Evolutionary conservation across 192 early-diverging fungal species (phyloP), one percentile per base, ranked within the genome.

Genomic region (Linnemannia hyalina): DNA sequence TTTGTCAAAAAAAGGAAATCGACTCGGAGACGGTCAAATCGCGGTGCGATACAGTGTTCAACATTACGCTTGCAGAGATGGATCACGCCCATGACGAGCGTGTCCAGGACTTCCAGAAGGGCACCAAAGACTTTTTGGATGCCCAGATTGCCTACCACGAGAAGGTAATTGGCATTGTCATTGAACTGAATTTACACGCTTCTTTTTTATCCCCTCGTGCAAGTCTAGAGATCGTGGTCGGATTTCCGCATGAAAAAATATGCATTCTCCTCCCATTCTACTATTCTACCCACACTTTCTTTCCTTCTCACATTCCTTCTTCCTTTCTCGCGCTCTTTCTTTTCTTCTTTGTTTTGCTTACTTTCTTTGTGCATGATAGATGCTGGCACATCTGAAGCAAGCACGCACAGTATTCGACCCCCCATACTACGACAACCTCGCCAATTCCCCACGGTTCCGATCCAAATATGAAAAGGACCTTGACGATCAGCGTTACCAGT

Each of bases 31-130:
- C 82, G n/a, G 83, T 89, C 63, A 80, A 84, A 44, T 89, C 89
- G 16, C 76, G 89, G 40, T 89, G 89, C 55, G 89, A 89, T 49
- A 89, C 89, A 0, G 89, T 89, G 60, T 89, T 89, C 49, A 89
- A 89, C 74, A 86, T 89, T 4, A 89, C 89, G 0, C 54, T 89
- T 26, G 85, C 89, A 38, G 89, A 89, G 73, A 78, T 89, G 46
- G 85, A 89, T 82, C 85, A 82, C 23, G 83, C 79, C 23, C 89
- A 89, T 57, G 89, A 89, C 47, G 89, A 89, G 52, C 85, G 89
- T n/a, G 80, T 85, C 70, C 73, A 84, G 32, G 89, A 89, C 41
- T 88, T 88, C 55, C 72, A 77, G 68, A 87, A 82, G 23, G 81
- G 80, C 65, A 89, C 89, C 6, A 85, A 82, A n/a, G 78, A 82